A percentile compares a stretch with the other conserved stretches of the same genome.
These are phyloP conservation scores for Metschnikowia gruessii DNA, from an alignment of 805 yeast species.

Conservation along the genomic window DNA sequence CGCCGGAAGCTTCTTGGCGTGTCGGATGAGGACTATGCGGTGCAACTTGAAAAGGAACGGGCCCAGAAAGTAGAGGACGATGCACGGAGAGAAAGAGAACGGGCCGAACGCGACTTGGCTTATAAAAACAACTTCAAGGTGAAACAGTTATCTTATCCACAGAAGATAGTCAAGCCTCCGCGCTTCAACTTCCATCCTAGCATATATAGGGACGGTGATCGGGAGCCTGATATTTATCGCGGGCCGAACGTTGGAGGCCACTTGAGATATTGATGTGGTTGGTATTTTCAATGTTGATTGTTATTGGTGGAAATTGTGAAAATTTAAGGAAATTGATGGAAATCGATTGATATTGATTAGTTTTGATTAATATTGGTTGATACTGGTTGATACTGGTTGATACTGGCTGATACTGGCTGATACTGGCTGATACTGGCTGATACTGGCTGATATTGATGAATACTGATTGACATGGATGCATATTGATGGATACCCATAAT, in stretches of 20 bases:
- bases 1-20: constrained; percentile 32
- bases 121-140: constrained; percentile 30
- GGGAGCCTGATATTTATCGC: constrained; percentile 4
- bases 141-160: constrained; percentile 23
- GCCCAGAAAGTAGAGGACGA: constrained; percentile 18
- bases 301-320: too few relatives aligned
- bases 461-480: too few relatives aligned
- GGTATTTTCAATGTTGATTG: too few relatives aligned
- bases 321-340: too few relatives aligned
- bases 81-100: constrained; percentile 18
- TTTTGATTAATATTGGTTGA: too few relatives aligned
- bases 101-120: constrained; percentile 20
- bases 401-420: too few relatives aligned
- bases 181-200: constrained; percentile 26
- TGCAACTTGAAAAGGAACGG: constrained; percentile 24
- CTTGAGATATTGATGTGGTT: constrained; percentile 13
- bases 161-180: constrained; percentile 36
- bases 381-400: too few relatives aligned
- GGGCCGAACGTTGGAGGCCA: constrained; percentile 10
- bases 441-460: too few relatives aligned
- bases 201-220: constrained; percentile 5
- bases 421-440: too few relatives aligned
- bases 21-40: constrained; percentile 39
- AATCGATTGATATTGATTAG: too few relatives aligned
- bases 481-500: too few relatives aligned